Evolutionary conservation across 2,329 filamentous ascomycete genomes (phyloP).

Genomic region (Amylocarpus encephaloides): DNA sequence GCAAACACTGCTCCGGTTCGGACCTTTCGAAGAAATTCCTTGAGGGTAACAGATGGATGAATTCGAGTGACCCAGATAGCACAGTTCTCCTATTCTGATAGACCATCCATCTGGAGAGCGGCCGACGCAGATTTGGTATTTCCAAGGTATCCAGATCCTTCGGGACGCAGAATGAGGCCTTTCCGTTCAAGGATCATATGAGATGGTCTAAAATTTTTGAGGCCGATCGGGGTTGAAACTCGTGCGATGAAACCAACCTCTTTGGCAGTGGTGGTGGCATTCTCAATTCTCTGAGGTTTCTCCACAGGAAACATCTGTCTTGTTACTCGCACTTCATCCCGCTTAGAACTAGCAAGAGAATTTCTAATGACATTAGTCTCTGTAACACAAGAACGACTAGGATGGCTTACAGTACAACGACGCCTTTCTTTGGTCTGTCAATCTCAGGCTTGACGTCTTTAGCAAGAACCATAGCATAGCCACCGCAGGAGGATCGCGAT

Average conservation of each 20-base stretch:
- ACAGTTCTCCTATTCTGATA: background rate
- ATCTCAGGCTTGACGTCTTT: background rate
- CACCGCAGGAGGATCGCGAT: too few relatives aligned
- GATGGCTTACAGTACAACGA: background rate
- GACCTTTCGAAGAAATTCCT: background rate
- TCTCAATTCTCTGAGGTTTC: too few relatives aligned
- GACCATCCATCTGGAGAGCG: background rate
- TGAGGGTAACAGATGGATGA: background rate
- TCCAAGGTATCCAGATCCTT: constrained; percentile 5
- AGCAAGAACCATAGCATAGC: too few relatives aligned
- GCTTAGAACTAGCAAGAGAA: too few relatives aligned
- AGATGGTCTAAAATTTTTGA: constrained; percentile 4
- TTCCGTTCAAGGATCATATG: constrained; percentile 3
- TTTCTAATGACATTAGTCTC: too few relatives aligned
- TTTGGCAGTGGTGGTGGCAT: too few relatives aligned
- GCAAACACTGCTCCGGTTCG: constrained; percentile 6
- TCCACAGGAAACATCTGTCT: too few relatives aligned
- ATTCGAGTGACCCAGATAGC: constrained; percentile 6
- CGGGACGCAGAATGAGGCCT: background rate
- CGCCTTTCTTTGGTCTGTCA: too few relatives aligned
- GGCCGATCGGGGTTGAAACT: too few relatives aligned
- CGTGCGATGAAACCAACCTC: too few relatives aligned
- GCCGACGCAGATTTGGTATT: background rate
- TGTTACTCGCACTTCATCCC: too few relatives aligned
- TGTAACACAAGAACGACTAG: background rate